These are phyloP conservation scores for Rhizopogon roseolus DNA, from an alignment of 768 basidiomycete species.

Conservation along the genomic window DNA sequence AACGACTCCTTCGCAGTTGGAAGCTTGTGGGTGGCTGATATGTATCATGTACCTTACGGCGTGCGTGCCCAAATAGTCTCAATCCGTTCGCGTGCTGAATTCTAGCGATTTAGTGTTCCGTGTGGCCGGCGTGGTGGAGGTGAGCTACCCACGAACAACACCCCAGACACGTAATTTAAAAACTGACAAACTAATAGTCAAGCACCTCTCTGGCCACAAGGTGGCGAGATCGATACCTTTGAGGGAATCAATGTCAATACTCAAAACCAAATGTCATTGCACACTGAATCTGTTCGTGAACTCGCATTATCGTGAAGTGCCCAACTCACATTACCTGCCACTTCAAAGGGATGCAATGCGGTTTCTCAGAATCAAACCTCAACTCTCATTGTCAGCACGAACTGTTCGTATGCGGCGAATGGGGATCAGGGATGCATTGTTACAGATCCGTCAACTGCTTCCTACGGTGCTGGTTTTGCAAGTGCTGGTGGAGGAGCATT, in stretches of 20 bases:
- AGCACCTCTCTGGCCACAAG: constrained; percentile 55
- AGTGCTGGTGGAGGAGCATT: constrained; percentile 66
- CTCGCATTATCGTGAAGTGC: neutral
- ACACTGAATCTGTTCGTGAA: constrained; percentile 48
- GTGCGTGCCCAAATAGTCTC: constrained; percentile 30
- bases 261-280: constrained; percentile 69
- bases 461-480: constrained; percentile 67
- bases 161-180: neutral
- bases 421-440: constrained; percentile 64
- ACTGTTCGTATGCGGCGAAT: constrained; percentile 55
- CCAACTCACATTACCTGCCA: neutral
- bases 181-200: constrained; percentile 27
- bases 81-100: constrained; percentile 3
- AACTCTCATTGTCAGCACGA: constrained; percentile 47
- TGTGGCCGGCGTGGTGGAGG: constrained; percentile 64
- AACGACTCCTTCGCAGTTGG: constrained; percentile 54
- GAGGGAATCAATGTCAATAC: constrained; percentile 72
- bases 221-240: constrained; percentile 76
- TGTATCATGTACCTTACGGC: constrained; percentile 61
- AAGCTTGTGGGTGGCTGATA: constrained; percentile 60
- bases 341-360: constrained; percentile 46
- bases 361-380: constrained; percentile 45
- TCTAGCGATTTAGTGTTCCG: constrained; percentile 47
- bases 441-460: constrained; percentile 44
- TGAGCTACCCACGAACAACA: constrained; percentile 3